Conservation (phyloP, 768 basidiomycete genomes). For the Mycena chlorophos region DNA sequence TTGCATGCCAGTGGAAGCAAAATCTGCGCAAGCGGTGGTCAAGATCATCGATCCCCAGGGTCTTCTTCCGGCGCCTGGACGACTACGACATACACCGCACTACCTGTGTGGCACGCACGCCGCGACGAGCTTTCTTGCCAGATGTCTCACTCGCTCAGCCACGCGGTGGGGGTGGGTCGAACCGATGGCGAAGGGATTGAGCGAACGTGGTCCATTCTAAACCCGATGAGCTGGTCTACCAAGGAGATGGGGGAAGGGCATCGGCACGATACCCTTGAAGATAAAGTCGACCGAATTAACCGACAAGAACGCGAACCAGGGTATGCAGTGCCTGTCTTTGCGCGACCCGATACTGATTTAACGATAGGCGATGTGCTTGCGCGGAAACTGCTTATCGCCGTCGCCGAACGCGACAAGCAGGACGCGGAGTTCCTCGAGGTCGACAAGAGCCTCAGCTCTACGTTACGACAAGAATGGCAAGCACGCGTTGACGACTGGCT, state of each 20-base stretch:
- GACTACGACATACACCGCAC: background rate
- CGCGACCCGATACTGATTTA: background rate
- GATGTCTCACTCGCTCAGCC: conserved; percentile 9
- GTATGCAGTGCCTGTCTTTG: background rate
- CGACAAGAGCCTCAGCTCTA: background rate
- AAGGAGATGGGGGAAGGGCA: conserved; percentile 31
- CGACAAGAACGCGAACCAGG: conserved; percentile 9
- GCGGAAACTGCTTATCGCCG: conserved; percentile 1
- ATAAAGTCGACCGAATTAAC: conserved; percentile 21
- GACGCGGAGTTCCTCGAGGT: conserved; percentile 1
- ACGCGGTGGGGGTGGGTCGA: conserved; percentile 8
- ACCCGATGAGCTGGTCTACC: conserved; percentile 25
- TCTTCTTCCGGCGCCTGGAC: background rate
- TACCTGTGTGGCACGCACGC: conserved; percentile 20
- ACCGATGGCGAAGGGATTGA: conserved; percentile 22
- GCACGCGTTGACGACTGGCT: background rate
- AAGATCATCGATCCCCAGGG: background rate
- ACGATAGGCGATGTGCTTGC: background rate
- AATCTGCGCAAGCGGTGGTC: background rate
- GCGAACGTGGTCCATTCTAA: conserved; percentile 28
- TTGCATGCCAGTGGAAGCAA: conserved; percentile 27
- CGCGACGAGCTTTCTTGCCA: conserved; percentile 18
- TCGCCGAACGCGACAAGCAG: conserved; percentile 4
- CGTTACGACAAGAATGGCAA: conserved; percentile 5
- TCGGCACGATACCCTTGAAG: conserved; percentile 28